Evolutionary conservation across 768 basidiomycete species (phyloP).

Genomic region (Rhodocollybia butyracea): DNA sequence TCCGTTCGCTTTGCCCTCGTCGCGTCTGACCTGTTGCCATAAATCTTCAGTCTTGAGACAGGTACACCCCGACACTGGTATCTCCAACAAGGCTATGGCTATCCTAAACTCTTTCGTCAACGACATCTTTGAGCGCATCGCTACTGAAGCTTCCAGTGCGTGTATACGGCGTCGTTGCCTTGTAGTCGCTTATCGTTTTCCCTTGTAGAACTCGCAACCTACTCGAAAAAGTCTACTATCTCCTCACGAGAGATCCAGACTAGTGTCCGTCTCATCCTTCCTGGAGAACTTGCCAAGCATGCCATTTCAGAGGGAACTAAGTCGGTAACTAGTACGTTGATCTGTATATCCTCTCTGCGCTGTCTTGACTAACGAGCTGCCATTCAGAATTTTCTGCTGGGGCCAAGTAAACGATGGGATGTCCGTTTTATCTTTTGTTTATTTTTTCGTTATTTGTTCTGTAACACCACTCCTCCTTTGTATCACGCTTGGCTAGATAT

Average conservation of each 20-base stretch:
- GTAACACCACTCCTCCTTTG: background rate
- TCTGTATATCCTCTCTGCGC: background rate
- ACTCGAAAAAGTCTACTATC: conserved; percentile 99
- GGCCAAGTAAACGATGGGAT: conserved; percentile 38
- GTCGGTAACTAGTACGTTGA: conserved; percentile 48
- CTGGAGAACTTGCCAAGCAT: conserved; percentile 97
- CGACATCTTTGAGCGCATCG: conserved; percentile 92
- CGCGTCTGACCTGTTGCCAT: background rate
- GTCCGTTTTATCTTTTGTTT: background rate
- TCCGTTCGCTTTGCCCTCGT: background rate
- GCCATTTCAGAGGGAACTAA: conserved; percentile 92
- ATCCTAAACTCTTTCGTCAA: conserved; percentile 93
- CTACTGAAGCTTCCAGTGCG: conserved; percentile 84
- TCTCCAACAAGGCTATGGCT: conserved; percentile 96
- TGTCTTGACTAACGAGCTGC: background rate
- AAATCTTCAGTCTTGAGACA: conserved; percentile 77
- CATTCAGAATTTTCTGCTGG: conserved; percentile 57
- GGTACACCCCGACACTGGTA: conserved; percentile 98
- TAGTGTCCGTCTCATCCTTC: conserved; percentile 90
- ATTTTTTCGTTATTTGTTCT: conserved; percentile 1
- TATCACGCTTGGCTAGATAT: conserved; percentile 4
- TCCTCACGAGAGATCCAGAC: conserved; percentile 99
- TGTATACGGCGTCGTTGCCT: conserved; percentile 8
- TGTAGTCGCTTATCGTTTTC: background rate
- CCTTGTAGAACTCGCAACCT: conserved; percentile 81